Base-by-base conservation (phyloP, 805 yeast species). In the Starmerella stigmatis region DNA sequence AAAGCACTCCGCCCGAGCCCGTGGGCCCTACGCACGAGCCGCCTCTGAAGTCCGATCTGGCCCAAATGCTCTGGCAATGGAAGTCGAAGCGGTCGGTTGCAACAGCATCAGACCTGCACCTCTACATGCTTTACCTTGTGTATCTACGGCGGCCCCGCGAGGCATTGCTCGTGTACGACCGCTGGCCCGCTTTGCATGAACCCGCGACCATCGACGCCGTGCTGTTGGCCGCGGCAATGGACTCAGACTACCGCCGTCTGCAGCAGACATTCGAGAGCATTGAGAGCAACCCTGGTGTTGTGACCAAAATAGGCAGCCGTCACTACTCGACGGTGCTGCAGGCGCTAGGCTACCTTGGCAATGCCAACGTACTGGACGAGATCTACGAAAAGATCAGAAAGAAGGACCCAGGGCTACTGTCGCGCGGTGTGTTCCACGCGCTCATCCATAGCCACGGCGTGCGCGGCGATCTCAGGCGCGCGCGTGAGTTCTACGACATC, bases 241-340 rank as follows among this genome's bases (percentile, higher is more conserved):
- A 63, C 17, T 62, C 66, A 30, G 69, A 74, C 49, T 81, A 84
- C 83, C 60, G 60, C 17, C 61, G 69, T 7, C 61, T 82, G 47
- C 80, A 76, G 58, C 52, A 61, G 11, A 72, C 73, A 39, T 80
- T 81, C 57, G 79, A 77, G 16, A 29, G 15, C 3, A 39, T 52
- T 2, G 54, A 50, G 28, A 13, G 30, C 2, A 10, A 39, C 22
- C 39, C 42, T 13, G 5, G 21, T 7, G 12, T 35, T 21, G 29
- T 32, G 3, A n/a, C 17, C 15, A 23, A 25, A 28, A 29, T 54
- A 23, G 68, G 65, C 19, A 65, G 73, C 58, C 56, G 55, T 8
- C 84, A 81, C 52, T 81, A 81, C 57, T 67, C 73, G 3, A 70
- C 76, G 15, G 76, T 79, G 11, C 77, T 82, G 73, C 62, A 66